Conservation (phyloP, 768 basidiomycete species). For the Tylopilus vinaceipallidus region DNA sequence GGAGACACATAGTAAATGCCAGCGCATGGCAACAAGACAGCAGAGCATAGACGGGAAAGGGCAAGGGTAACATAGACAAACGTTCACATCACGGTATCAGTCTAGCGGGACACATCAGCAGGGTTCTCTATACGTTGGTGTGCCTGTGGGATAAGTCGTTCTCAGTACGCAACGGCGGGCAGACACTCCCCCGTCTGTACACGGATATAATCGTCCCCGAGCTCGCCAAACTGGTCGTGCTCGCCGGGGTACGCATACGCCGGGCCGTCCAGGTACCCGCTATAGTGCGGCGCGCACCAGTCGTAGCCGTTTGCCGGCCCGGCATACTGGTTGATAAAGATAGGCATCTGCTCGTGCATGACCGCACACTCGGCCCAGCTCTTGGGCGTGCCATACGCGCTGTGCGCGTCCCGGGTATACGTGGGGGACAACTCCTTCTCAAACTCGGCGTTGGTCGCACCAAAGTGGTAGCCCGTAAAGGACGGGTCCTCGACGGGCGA, state of each 20-base stretch:
- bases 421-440: slow-evolving; percentile 5
- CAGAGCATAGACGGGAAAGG: slow-evolving; percentile 2
- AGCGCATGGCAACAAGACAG: not conserved
- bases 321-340: slow-evolving; percentile 30
- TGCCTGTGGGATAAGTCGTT: not conserved
- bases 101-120: not conserved
- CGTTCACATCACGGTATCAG: not conserved
- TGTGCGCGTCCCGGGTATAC: slow-evolving; percentile 17
- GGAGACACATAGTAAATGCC: slow-evolving; percentile 2
- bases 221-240: slow-evolving; percentile 4
- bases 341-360: slow-evolving; percentile 22
- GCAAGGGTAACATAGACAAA: slow-evolving; percentile 2
- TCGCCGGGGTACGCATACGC: slow-evolving; percentile 12
- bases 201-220: slow-evolving; percentile 18
- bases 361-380: slow-evolving; percentile 26
- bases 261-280: slow-evolving; percentile 3
- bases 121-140: slow-evolving; percentile 4
- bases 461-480: slow-evolving; percentile 20
- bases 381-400: slow-evolving; percentile 26
- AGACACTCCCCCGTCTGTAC: slow-evolving; percentile 15
- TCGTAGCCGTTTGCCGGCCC: slow-evolving; percentile 16
- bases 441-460: slow-evolving; percentile 10
- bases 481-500: slow-evolving; percentile 27
- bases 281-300: slow-evolving; percentile 26
- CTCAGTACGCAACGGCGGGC: slow-evolving; percentile 22